Base-by-base conservation (phyloP, 352 stramenopile genomes). In the Ochromonadaceae sp. region DNA sequence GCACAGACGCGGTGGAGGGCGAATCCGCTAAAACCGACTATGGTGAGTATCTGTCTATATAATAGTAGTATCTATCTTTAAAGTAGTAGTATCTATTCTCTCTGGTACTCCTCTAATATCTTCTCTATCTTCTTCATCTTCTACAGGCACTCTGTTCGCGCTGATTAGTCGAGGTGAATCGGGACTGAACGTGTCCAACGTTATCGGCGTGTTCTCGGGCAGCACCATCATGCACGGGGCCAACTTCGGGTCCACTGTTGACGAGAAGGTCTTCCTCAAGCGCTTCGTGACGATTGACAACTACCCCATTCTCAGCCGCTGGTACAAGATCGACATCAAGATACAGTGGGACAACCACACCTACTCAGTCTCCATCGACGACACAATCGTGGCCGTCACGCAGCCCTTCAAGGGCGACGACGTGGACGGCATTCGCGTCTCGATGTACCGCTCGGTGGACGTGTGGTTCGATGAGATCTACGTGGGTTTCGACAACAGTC, bases 381-480 rank as follows among this genome's bases (percentile, higher is more conserved):
- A 52, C 25, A 52, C 17, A 28, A 40, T 39, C 22, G 25, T 50
- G 1, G 40, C 41, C 20, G 20, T 2, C 15, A 39, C 38, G 2
- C 55, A 50, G 38, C 12, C n/a, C n/a, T 65, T 65, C 28, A n/a
- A 4, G 20, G 88, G 95, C 52, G 75, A 93, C 20, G 69, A 86
- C 17, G 77, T 78, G 30, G 77, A 93, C 42, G 61, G 77, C 0
- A 84, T 85, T 72, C 7, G 56, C 10, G 40, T 65, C 41, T 53
- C 3, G 20, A 22, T 52, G 20, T 53, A 9, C 2, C 10, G 14
- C 3, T 17, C 83, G 74, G 20, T 82, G 72, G 34, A 42, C 34
- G 70, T 76, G 17, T 95, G 88, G 85, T 95, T 92, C 78, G 91
- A 97, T 73, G 91, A 97, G 66, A 81, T 97, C 38, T 96, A 92